Percentiles rank a stretch among this genome's conserved stretches.
Conservation (phyloP, 2,329 filamentous ascomycete genomes). For the Cordyceps sp. region DNA sequence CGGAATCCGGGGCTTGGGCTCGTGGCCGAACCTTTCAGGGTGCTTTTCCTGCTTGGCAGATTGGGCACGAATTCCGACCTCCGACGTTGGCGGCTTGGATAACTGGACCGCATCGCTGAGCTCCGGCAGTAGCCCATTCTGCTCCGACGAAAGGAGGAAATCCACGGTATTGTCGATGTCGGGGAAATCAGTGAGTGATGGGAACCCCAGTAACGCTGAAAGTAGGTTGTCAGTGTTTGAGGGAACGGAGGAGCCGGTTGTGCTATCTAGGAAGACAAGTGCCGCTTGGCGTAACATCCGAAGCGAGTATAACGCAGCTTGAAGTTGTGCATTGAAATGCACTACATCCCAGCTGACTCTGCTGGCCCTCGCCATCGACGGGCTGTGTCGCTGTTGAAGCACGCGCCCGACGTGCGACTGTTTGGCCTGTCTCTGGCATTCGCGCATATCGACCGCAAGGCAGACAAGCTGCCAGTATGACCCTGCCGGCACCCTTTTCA, state of each 20-base stretch:
- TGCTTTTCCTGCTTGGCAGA: no score
- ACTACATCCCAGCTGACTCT: conserved; percentile 34
- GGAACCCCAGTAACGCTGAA: conserved; percentile 8
- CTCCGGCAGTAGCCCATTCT: conserved; percentile 3
- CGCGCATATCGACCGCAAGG: conserved; percentile 11
- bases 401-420: conserved; percentile 8
- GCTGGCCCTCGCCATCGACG: background rate
- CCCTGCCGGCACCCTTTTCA: background rate
- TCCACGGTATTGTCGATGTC: conserved; percentile 5
- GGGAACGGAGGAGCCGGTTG: background rate
- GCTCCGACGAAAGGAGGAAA: conserved; percentile 6
- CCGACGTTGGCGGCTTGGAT: background rate
- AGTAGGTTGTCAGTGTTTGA: conserved; percentile 5
- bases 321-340: conserved; percentile 44
- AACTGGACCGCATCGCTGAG: conserved; percentile 8
- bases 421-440: conserved; percentile 13
- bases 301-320: conserved; percentile 44
- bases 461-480: conserved; percentile 11
- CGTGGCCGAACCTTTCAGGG: no score
- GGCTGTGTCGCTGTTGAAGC: conserved; percentile 5
- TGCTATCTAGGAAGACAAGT: conserved; percentile 3
- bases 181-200: conserved; percentile 10
- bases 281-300: conserved; percentile 27
- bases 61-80: background rate
- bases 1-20: no score